These are phyloP conservation scores for Pittosporum tobira DNA, from an alignment of 129 eudicot genomes.

Conservation along the genomic window DNA sequence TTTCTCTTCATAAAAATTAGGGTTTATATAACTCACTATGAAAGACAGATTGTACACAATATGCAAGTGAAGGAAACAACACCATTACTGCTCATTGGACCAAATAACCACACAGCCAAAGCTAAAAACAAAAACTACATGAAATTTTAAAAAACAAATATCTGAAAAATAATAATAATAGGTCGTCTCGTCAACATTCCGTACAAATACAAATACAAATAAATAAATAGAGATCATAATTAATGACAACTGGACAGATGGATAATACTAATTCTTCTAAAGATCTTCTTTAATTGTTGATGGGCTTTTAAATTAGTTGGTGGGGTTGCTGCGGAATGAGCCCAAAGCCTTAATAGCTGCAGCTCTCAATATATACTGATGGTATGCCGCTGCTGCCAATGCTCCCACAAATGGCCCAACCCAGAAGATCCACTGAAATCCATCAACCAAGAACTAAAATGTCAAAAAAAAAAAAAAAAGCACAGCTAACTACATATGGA, in stretches of 20 bases:
- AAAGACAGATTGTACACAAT: background rate
- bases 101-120: conserved; percentile 1
- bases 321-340: conserved; percentile 16
- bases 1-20: too few species aligned
- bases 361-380: conserved; percentile 24
- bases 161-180: background rate
- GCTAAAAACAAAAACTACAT: background rate
- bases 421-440: conserved; percentile 30
- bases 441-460: background rate
- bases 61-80: background rate
- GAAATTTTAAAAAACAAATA: background rate
- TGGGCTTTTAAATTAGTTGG: background rate
- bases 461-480: background rate
- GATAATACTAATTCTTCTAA: too few species aligned
- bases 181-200: background rate
- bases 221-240: background rate
- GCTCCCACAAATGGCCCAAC: conserved; percentile 35
- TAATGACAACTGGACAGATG: background rate
- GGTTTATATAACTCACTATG: background rate
- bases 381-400: conserved; percentile 26
- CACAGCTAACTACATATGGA: too few species aligned
- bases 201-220: background rate
- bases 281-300: too few species aligned
- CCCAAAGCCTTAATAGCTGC: conserved; percentile 19
- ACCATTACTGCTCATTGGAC: background rate